Conservation (phyloP, 768 basidiomycete genomes). For the Leccinum incarnatum region DNA sequence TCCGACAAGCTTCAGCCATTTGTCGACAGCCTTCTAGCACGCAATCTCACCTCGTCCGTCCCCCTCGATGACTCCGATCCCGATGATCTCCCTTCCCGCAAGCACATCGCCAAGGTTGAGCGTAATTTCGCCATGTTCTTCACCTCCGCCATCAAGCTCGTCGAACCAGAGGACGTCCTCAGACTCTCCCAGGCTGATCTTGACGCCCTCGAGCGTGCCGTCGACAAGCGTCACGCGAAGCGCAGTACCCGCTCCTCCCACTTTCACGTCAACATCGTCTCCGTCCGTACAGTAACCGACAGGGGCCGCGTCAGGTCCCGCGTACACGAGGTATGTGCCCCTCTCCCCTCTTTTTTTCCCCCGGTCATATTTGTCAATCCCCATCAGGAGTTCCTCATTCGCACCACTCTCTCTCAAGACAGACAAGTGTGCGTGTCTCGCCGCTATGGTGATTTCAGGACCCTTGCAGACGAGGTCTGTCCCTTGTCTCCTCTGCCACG, state of each 20-base stretch:
- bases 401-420: constrained; percentile 71
- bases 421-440: constrained; percentile 86
- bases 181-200: constrained; percentile 84
- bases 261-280: constrained; percentile 91
- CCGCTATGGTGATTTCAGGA: constrained; percentile 93
- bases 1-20: constrained; percentile 95
- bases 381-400: constrained; percentile 88
- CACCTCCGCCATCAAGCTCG: constrained; percentile 76
- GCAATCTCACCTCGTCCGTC: constrained; percentile 67
- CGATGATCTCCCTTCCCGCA: constrained; percentile 60
- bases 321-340: constrained; percentile 75
- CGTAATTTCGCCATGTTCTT: constrained; percentile 83
- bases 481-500: background rate
- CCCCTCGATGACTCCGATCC: constrained; percentile 59
- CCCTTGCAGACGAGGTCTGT: constrained; percentile 78
- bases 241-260: constrained; percentile 45
- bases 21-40: constrained; percentile 73
- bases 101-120: constrained; percentile 74
- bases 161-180: constrained; percentile 86
- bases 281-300: constrained; percentile 78
- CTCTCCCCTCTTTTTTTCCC: background rate
- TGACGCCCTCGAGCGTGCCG: constrained; percentile 69
- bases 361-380: constrained; percentile 2
- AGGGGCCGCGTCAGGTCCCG: constrained; percentile 84
- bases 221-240: constrained; percentile 58